Conservation (phyloP, 176 grass and related monocot genomes). For the Triticum monococcum region DNA sequence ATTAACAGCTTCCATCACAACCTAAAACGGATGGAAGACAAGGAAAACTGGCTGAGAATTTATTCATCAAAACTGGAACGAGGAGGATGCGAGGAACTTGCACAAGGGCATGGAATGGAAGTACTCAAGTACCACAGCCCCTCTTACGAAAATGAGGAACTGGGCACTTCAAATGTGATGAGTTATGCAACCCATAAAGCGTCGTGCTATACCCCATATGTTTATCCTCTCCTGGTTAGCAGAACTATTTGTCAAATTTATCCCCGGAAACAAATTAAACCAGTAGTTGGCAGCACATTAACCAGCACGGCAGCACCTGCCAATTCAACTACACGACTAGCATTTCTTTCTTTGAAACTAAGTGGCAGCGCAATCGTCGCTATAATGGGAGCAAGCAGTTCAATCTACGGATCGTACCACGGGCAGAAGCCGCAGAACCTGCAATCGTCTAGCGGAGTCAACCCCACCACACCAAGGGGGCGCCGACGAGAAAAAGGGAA, state of each 20-base stretch:
- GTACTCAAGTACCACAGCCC: neutral
- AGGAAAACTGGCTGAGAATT: neutral
- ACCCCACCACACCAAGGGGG: neutral
- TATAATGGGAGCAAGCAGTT: neutral
- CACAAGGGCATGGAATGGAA: neutral
- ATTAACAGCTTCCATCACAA: conserved; percentile 94
- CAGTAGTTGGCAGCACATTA: neutral
- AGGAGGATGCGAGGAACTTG: neutral
- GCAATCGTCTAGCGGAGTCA: neutral
- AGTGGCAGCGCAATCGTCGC: neutral
- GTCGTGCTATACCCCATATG: neutral
- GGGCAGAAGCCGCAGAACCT: neutral
- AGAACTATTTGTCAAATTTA: conserved; percentile 9
- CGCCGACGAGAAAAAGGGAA: neutral
- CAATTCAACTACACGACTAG: neutral
- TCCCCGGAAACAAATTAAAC: neutral
- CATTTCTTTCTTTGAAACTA: neutral
- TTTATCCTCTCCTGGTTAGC: neutral
- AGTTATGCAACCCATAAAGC: neutral
- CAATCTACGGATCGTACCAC: neutral
- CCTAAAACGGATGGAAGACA: conserved; percentile 37
- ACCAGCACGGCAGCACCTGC: neutral
- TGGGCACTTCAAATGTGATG: neutral
- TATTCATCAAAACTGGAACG: neutral
- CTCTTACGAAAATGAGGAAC: neutral